Evolutionary conservation across 2,329 filamentous ascomycete species (phyloP), one percentile per base, ranked within the genome.

Genomic region (Fusarium zealandicum): DNA sequence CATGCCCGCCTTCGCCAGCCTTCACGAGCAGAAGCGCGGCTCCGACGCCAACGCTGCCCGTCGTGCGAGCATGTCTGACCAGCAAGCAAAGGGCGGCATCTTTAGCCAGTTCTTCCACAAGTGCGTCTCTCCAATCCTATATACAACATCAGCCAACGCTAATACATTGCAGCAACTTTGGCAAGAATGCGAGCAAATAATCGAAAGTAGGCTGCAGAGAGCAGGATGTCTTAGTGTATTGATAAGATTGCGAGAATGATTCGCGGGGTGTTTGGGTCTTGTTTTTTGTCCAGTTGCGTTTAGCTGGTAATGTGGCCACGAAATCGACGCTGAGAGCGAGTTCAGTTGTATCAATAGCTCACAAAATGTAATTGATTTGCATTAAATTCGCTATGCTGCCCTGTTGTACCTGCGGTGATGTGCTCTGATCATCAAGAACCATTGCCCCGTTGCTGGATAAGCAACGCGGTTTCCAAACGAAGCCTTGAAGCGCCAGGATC

Each of bases 61-160:
- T 12, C 80, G 83, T 6, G 77, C 81, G 65, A 84, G 81, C 65
- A 73, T 85, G 62, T 76, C 75, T 25, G 83, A 86, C 51, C 82
- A 85, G 67, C 76, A 77, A 53, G 75, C 75, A 12, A 70, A 75
- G 42, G 67, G 76, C 1, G 82, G 82, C 33, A 71, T 85, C 57
- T 72, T 85, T 44, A 80, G 80, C 47, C 75, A 78, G 57, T 77
- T 84, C 73, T 86, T 84, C 80, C 77, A 83, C 62, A 83, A 79
- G 82, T 85, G 70, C 46, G 80, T 66, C 11, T 39, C 41, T 14
- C 31, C 14, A 20, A 8, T 25, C 5, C 22, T 9, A 5, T 25
- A 40, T n/a, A 14, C 11, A 4, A 40, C 9, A 11, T 18, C 8
- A 8, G 9, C 8, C 22, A 25, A 25, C 6, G 8, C 22, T 25